Evolutionary conservation across 306 rosid species (phyloP), one percentile per base, ranked within the genome.

Genomic region (Castanea sativa): DNA sequence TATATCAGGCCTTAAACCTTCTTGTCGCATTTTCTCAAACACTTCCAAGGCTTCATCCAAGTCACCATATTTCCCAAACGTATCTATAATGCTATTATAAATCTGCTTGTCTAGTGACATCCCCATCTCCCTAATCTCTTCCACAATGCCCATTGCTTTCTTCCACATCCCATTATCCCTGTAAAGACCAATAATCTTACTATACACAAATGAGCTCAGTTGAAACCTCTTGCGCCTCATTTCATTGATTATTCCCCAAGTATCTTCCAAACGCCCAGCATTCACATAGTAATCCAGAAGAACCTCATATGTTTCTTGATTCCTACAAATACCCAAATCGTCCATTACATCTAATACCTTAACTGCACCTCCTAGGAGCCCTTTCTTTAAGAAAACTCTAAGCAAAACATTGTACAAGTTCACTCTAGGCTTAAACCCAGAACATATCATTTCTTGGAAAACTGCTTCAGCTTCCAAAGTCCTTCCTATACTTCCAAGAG

Each of bases 151-250:
- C 77, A 87, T 75, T 16, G 97, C 97, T 78, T 92, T 92, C 90
- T 89, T 92, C 97, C 95, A 92, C 97, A 92, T 90, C 74, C 97
- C 97, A 75, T 92, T 90, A 74, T 90, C 92, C 80, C 91, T 87
- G 76, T 89, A 90, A 78, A 92, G 80, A 80, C 85, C 88, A 77
- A 92, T 89, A 64, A 90, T 85, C 82, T 89, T 89, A 78, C 92
- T 73, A 67, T 90, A 90, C 78, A 87, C 83, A 77, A 87, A 87
- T 8, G 95, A 89, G 81, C 86, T 86, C 27, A 86, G 41, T 41
- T 59, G 51, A 85, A 89, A 89, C 43, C 92, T 85, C 60, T 82
- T 87, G 9, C 13, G 56, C 79, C 77, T 90, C 97, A 92, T 90
- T 83, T 89, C 92, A 65, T 90, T 87, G 67, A 90, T 82, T 55